Evolutionary conservation across 2,329 filamentous ascomycete genomes (phyloP).

Genomic region (Metarhizium sp.): DNA sequence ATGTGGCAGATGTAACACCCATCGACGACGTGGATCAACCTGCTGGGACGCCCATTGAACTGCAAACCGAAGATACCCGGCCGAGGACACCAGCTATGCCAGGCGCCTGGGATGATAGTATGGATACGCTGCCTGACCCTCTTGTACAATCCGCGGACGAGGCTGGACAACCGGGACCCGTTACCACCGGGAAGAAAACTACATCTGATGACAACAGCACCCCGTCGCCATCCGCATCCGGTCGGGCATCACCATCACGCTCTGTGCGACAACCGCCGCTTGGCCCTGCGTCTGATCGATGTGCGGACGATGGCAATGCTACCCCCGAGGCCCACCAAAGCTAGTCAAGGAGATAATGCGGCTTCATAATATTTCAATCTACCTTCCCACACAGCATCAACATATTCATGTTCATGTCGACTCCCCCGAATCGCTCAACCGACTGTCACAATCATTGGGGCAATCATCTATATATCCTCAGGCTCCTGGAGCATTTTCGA

Average conservation of each 20-base stretch:
- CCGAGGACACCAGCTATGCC: slow-evolving; percentile 30
- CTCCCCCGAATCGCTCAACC: slow-evolving; percentile 17
- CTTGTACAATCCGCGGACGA: background rate
- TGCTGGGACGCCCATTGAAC: background rate
- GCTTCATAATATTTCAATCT: slow-evolving; percentile 41
- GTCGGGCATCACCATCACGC: slow-evolving; percentile 11
- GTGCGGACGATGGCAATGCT: slow-evolving; percentile 16
- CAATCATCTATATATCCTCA: slow-evolving; percentile 35
- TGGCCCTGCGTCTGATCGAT: background rate
- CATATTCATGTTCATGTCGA: slow-evolving; percentile 28
- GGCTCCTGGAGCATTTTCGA: slow-evolving; percentile 53
- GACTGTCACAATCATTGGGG: slow-evolving; percentile 21
- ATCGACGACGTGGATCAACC: background rate
- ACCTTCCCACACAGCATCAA: slow-evolving; percentile 41
- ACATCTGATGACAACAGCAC: slow-evolving; percentile 13
- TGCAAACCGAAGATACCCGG: background rate
- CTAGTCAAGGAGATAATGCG: slow-evolving; percentile 46
- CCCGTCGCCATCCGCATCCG: slow-evolving; percentile 20
- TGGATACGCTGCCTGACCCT: background rate
- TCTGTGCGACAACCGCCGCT: background rate
- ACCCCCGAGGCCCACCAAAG: slow-evolving; percentile 44
- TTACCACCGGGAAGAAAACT: background rate
- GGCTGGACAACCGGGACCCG: background rate
- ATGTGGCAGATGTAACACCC: background rate
- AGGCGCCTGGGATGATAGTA: slow-evolving; percentile 37